phyloP scores from a whole-genome alignment of 441 rosid species.

The Erodium trifolium region DNA sequence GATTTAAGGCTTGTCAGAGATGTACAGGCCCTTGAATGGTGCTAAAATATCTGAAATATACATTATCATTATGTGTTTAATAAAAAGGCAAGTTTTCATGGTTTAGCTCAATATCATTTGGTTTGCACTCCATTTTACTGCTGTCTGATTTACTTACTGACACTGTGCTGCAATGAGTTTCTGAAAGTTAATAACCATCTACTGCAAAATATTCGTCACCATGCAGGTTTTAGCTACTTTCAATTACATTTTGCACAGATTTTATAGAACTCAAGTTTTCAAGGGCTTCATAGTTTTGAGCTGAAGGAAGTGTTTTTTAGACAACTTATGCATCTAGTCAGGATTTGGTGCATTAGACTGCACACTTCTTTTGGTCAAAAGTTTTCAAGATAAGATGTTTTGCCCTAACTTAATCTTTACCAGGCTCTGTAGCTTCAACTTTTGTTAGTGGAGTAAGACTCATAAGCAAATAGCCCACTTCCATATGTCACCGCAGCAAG shows the following conservation, averaged over 20 bases:
- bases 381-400: background rate
- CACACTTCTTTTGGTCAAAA: background rate
- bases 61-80: no score
- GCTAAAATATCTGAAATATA: no score
- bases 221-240: background rate
- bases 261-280: no score
- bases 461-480: conserved; percentile 12
- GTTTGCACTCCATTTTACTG: no score
- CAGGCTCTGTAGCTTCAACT: conserved; percentile 2
- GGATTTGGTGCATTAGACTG: background rate
- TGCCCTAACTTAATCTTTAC: conserved; percentile 1
- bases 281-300: background rate
- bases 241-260: background rate
- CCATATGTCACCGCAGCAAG: conserved; percentile 10
- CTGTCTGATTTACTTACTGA: no score
- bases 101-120: no score
- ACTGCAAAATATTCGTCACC: background rate
- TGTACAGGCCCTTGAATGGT: background rate
- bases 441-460: conserved; percentile 12
- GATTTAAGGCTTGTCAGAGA: background rate
- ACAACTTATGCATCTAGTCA: background rate
- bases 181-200: no score
- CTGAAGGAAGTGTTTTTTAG: background rate
- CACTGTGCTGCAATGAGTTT: no score
- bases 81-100: no score